Evolutionary conservation across 495 filamentous ascomycete genomes (phyloP), one percentile per base, ranked within the genome.

Genomic region (Aspergillus wentii): DNA sequence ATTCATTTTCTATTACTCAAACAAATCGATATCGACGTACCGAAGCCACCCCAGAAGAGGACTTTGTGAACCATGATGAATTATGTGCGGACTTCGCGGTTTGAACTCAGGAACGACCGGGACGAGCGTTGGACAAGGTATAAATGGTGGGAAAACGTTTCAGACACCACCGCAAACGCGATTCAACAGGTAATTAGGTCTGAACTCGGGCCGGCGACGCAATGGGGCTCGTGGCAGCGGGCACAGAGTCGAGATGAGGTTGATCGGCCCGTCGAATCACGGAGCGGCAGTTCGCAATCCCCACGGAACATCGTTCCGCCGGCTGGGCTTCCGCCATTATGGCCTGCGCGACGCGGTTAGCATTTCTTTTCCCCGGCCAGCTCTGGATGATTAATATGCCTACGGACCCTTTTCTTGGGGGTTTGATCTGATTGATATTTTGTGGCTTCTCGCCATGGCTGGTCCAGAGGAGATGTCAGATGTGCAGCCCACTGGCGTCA

Each of bases 21-120:
- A n/a, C n/a, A 16, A 22, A 21, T 18, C 21, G 21, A 19, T 21
- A 18, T 43, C 37, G 41, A 67, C 72, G 55, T 82, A 98, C 92
- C 92, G 80, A 97, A 95, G 77, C 86, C 84, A 54, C 79, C 77
- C 92, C 92, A 98, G 79, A 96, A 95, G 64, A 95, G 65, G 64
- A 95, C 76, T 71, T 88, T 88, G 74, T 82, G 76, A 51, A 84
- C 78, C 78, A 79, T 57, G 48, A 46, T 56, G 41, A 35, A 35
- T 41, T 41, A 29, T 43, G 48, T 10, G 14, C 23, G 26, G n/a
- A n/a, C 11, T n/a, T 29, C 14, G 26, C 26, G 26, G 10, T 29
- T n/a, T 51, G 17, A 34, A 38, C 30, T 38, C 40, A 43, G 43
- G 44, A 49, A 43, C 45, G 38, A 30, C 44, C 23, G 35, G 22